A percentile compares a stretch with the other conserved stretches of the same genome.
phyloP scores from a whole-genome alignment of 305 asterid species.

The Fraxinus angustifolia region DNA sequence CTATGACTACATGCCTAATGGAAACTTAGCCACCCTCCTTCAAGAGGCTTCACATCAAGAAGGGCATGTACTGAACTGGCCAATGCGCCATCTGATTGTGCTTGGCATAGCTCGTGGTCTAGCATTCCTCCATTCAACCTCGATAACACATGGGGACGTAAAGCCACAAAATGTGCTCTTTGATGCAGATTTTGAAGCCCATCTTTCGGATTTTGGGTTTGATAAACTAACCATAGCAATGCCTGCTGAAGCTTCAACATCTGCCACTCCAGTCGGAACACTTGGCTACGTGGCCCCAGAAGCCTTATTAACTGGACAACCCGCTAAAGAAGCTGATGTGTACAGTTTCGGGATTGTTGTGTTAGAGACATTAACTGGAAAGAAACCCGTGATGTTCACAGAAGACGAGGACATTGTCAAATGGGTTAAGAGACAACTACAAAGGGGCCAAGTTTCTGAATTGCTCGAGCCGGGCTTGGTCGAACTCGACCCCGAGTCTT shows the following conservation, averaged over 20 bases:
- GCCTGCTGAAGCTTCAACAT: slow-evolving; percentile 61
- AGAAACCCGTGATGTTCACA: slow-evolving; percentile 72
- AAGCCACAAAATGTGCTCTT: slow-evolving; percentile 77
- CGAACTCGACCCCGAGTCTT: slow-evolving; percentile 81
- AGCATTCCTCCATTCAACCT: slow-evolving; percentile 57
- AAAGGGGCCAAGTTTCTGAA: slow-evolving; percentile 67
- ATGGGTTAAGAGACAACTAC: slow-evolving; percentile 84
- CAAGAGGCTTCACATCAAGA: slow-evolving; percentile 87
- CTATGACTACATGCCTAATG: slow-evolving; percentile 87
- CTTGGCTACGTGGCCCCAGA: slow-evolving; percentile 74
- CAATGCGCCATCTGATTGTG: slow-evolving; percentile 81
- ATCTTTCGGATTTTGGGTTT: slow-evolving; percentile 67
- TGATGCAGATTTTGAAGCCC: slow-evolving; percentile 88
- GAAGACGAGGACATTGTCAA: slow-evolving; percentile 84
- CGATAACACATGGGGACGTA: slow-evolving; percentile 58
- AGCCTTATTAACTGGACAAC: slow-evolving; percentile 45
- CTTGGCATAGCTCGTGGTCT: slow-evolving; percentile 79
- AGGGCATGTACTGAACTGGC: slow-evolving; percentile 86
- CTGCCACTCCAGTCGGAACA: slow-evolving; percentile 56
- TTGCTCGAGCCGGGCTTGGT: slow-evolving; percentile 81
- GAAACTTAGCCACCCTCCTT: slow-evolving; percentile 68
- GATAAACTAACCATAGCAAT: slow-evolving; percentile 53
- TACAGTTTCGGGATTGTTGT: slow-evolving; percentile 74
- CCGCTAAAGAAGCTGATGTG: slow-evolving; percentile 64
- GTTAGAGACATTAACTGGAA: slow-evolving; percentile 74